Evolutionary conservation across 2,329 filamentous ascomycete genomes (phyloP), one percentile per base, ranked within the genome.

Genomic region (Aspergillus phoenicis): DNA sequence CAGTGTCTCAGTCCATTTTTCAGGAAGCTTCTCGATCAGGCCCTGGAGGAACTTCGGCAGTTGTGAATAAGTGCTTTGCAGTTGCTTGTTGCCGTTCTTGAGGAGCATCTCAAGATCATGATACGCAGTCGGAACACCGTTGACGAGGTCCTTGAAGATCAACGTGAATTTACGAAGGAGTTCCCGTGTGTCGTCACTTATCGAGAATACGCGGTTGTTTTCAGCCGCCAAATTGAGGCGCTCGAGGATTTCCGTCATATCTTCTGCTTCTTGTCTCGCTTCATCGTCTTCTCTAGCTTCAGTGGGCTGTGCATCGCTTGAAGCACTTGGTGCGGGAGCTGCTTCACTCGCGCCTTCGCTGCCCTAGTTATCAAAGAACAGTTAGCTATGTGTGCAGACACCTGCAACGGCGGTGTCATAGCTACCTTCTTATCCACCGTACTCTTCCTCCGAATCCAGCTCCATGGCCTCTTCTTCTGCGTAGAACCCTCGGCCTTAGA

Each of bases 121-220:
- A 76, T 96, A 97, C 2, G 95, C 95, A 0, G 94, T 97, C 3
- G 95, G 95, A 1, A 92, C 95, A 63, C 95, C 95, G 73, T 93
- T 93, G 70, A 95, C 86, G 15, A 97, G 85, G 74, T 99, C 95
- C 73, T 94, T 95, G 72, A 99, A 90, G 36, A 97, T 89, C 59
- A 93, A 83, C 1, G 92, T 96, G 82, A 99, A 99, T 64, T 89
- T 87, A 57, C 87, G 85, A 55, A 97, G 85, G 30, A 97, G 84
- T 64, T 91, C 89, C 63, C 92, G 88, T 0, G 91, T 94, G 68
- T 96, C 93, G 61, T 87, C 85, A n/a, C 91, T 91, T 60, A 97
- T 85, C 11, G 89, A 89, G 75, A 97, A 91, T 62, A 91, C 91
- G 60, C 88, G 89, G 79, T 96, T 95, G 81, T 96, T 93, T 66